Percentiles rank a stretch among this genome's conserved stretches.
Conservation (phyloP, 345 rosid genomes). For the Citrus glauca region DNA sequence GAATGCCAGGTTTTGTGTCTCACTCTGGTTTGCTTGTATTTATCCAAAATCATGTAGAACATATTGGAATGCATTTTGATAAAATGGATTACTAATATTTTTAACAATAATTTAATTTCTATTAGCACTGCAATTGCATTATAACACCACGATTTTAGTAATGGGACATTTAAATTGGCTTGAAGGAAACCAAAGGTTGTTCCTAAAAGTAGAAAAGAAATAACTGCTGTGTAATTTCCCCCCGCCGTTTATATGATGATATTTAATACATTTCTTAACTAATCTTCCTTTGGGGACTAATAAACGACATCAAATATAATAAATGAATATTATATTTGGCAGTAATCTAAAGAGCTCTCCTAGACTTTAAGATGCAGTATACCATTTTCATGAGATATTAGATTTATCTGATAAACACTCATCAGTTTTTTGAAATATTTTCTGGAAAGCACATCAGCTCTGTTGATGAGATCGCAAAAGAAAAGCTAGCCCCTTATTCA, state of each 20-base stretch:
- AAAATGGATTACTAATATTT: background rate
- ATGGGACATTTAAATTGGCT: background rate
- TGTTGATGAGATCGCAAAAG: conserved; percentile 67
- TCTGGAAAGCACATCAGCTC: conserved; percentile 37
- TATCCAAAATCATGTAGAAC: background rate
- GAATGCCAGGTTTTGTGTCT: conserved; percentile 39
- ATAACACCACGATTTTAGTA: background rate
- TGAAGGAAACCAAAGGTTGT: background rate
- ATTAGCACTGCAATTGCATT: background rate
- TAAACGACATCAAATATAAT: background rate
- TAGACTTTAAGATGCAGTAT: background rate
- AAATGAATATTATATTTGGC: background rate
- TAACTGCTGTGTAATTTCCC: background rate
- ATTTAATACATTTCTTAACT: background rate
- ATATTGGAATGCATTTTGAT: background rate
- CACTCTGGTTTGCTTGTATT: background rate
- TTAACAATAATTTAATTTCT: background rate
- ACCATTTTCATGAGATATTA: background rate
- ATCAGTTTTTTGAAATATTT: background rate
- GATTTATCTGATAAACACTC: background rate
- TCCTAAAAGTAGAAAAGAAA: background rate
- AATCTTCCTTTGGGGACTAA: background rate
- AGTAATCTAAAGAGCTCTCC: background rate
- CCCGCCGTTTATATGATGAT: background rate
- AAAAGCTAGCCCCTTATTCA: conserved; percentile 77